These are phyloP conservation scores for Cladosporium velox DNA, from an alignment of 2,329 filamentous ascomycete species.

Conservation along the genomic window DNA sequence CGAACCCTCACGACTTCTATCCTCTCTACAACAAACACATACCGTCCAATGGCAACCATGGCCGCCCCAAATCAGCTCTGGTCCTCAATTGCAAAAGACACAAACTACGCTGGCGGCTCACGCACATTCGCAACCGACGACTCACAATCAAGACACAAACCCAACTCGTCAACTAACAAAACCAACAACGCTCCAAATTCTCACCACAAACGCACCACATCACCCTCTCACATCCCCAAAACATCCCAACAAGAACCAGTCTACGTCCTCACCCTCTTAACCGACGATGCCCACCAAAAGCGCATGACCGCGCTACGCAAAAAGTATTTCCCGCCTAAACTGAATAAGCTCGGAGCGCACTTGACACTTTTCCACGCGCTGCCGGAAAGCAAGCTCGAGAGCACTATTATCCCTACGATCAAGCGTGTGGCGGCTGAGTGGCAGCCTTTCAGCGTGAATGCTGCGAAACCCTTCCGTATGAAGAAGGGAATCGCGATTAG, in stretches of 20 bases:
- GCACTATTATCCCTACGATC: conserved; percentile 39
- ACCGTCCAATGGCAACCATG: background rate
- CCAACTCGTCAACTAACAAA: background rate
- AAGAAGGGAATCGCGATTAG: conserved; percentile 46
- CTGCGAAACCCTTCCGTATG: conserved; percentile 43
- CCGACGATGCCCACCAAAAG: conserved; percentile 41
- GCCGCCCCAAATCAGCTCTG: conserved; percentile 2
- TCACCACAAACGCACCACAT: conserved; percentile 25
- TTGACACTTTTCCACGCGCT: conserved; percentile 51
- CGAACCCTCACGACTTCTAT: background rate
- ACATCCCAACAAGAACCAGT: conserved; percentile 41
- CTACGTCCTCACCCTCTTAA: conserved; percentile 48
- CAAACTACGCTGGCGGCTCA: conserved; percentile 7
- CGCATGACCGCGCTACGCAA: conserved; percentile 44
- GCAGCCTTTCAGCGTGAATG: conserved; percentile 41
- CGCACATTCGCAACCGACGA: conserved; percentile 13
- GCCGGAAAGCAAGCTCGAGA: conserved; percentile 43
- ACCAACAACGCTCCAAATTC: background rate
- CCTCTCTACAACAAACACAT: background rate
- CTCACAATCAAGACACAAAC: background rate
- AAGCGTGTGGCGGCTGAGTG: conserved; percentile 35
- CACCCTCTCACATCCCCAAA: conserved; percentile 35
- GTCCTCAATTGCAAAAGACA: conserved; percentile 18
- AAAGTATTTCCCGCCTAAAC: conserved; percentile 44
- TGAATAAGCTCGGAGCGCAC: conserved; percentile 48